These are phyloP conservation scores for Teratosphaeria destructans DNA, from an alignment of 2,329 filamentous ascomycete species.

Conservation along the genomic window DNA sequence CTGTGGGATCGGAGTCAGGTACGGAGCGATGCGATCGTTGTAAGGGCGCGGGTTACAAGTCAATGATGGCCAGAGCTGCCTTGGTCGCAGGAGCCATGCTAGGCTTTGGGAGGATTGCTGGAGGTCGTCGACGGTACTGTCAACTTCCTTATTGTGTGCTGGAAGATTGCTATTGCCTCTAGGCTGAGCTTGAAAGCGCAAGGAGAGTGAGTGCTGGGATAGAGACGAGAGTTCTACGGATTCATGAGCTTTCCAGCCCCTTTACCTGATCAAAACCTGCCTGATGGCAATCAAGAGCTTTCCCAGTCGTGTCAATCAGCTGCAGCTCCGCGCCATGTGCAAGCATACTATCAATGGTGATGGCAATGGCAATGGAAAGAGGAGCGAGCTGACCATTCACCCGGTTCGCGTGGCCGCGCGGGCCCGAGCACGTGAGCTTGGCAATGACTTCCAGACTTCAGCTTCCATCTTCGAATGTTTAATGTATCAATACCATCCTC, in stretches of 20 bases:
- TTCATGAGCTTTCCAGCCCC: not conserved
- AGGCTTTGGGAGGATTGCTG: not conserved
- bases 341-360: not conserved
- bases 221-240: not conserved
- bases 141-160: no score
- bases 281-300: not conserved
- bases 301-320: not conserved
- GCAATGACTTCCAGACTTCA: not conserved
- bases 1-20: slow-evolving; percentile 4
- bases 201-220: not conserved
- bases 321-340: not conserved
- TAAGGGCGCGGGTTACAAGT: not conserved
- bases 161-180: not conserved
- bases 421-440: not conserved
- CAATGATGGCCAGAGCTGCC: not conserved
- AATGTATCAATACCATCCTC: not conserved
- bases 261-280: not conserved
- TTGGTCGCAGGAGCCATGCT: not conserved
- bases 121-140: no score
- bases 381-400: not conserved
- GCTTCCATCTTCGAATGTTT: not conserved
- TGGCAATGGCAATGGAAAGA: not conserved
- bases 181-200: not conserved
- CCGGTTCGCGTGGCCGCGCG: not conserved
- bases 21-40: not conserved